Evolutionary conservation across 306 rosid species (phyloP), one percentile per base, ranked within the genome.

Genomic region (Hippophae gyantsensis): DNA sequence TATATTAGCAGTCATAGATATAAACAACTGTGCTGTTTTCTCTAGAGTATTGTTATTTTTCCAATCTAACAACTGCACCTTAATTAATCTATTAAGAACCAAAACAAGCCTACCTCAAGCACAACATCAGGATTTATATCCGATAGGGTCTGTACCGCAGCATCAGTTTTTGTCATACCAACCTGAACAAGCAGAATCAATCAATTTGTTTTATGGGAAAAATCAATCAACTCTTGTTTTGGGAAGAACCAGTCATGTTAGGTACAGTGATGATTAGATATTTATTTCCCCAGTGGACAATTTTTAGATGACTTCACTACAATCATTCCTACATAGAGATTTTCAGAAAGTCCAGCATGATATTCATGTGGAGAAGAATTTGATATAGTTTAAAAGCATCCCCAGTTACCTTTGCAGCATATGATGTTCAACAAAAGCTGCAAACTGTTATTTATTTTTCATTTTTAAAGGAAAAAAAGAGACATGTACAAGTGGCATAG

Each of bases 91-190:
- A 46, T 42, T 11, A 51, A 58, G n/a, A 3, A 48, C 50, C 42
- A 23, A 48, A 53, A 23, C 48, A 65, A 56, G 57, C 69, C 54
- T 66, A 82, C 99, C 90, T 88, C 99, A 44, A 92, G 93, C 64
- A 84, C 79, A 68, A 92, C 99, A 58, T 92, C 97, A 1, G 96
- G 99, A 72, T 92, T 92, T 73, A 92, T 92, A 72, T 92, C 95
- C 43, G 84, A 81, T 52, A 88, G 95, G 43, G 99, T 92, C 78
- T 92, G 96, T 51, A 85, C 81, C 10, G 99, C 96, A 12, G 99
- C 99, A 71, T 92, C 99, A 59, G 99, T 92, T 75, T 90, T 87
- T 58, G 99, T 92, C 99, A 92, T 83, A 43, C 93, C 90, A 75
- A 52, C 85, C 96, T 90, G 82, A 64, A 57, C 72, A 57, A 66